Conservation (phyloP, 2,329 filamentous ascomycete species). For the Endoconidiophora laricicola region DNA sequence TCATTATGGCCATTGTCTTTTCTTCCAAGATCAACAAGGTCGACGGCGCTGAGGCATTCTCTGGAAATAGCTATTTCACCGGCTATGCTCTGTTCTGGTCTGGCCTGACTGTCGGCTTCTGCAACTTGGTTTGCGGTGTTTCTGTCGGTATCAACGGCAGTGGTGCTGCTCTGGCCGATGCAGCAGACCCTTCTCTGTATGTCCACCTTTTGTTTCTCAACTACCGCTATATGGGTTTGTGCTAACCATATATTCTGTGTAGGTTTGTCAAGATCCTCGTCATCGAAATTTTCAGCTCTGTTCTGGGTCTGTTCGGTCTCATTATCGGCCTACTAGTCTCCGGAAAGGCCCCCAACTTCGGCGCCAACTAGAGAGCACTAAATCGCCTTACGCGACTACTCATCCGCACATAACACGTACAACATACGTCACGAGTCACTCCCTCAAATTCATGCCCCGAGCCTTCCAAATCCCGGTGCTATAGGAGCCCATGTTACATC, state of each 20-base stretch:
- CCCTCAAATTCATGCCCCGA: too few species aligned
- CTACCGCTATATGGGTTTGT: slow-evolving; percentile 13
- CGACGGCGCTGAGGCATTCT: slow-evolving; percentile 47
- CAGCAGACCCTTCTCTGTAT: slow-evolving; percentile 76
- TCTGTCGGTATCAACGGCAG: slow-evolving; percentile 97
- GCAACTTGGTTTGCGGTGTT: slow-evolving; percentile 90
- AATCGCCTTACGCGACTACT: not conserved
- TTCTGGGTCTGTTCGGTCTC: slow-evolving; percentile 86
- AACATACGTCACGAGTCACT: too few species aligned
- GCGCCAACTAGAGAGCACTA: slow-evolving; percentile 18
- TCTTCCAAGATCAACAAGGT: slow-evolving; percentile 67
- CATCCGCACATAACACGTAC: too few species aligned
- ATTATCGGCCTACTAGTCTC: slow-evolving; percentile 86
- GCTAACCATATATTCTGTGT: slow-evolving; percentile 15
- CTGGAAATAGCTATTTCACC: slow-evolving; percentile 73
- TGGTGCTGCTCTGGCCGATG: slow-evolving; percentile 89
- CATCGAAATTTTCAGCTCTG: slow-evolving; percentile 98
- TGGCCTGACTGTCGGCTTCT: slow-evolving; percentile 82
- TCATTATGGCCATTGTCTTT: slow-evolving; percentile 99
- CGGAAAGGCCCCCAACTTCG: slow-evolving; percentile 65
- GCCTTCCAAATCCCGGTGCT: too few species aligned
- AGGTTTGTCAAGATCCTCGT: slow-evolving; percentile 98
- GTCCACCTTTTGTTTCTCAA: slow-evolving; percentile 21
- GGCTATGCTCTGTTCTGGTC: slow-evolving; percentile 94
- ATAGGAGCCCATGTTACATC: too few species aligned